phyloP scores from a whole-genome alignment of 108 stramenopile species.

The Nitzschia putrida region DNA sequence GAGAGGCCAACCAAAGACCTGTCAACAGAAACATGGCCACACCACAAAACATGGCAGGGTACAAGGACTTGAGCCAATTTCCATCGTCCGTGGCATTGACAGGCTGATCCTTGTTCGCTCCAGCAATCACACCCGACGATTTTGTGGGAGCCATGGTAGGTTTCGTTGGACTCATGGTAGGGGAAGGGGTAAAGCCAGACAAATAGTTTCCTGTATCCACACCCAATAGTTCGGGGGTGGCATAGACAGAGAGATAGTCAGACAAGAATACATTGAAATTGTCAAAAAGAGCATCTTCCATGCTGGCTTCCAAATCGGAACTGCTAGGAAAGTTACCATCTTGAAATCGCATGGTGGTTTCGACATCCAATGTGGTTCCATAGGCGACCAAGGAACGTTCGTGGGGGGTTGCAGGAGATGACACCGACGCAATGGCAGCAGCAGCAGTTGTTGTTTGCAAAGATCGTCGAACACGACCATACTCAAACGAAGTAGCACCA shows the following conservation, averaged over 20 bases:
- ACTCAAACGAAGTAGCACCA: background rate
- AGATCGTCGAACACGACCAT: background rate
- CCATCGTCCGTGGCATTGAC: background rate
- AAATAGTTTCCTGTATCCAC: conserved; percentile 8
- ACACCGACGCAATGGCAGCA: too few species aligned
- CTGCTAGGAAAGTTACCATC: conserved; percentile 7
- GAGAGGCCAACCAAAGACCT: conserved; percentile 3
- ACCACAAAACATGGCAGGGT: conserved; percentile 16
- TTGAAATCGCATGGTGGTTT: conserved; percentile 10
- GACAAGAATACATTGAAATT: background rate
- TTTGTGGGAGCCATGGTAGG: conserved; percentile 4
- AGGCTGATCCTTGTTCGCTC: background rate
- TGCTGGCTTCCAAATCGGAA: background rate
- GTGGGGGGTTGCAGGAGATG: background rate
- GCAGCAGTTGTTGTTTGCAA: background rate
- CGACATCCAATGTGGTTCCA: conserved; percentile 12
- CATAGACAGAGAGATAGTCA: conserved; percentile 1
- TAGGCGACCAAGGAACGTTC: background rate
- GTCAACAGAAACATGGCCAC: conserved; percentile 18
- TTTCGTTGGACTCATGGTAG: background rate
- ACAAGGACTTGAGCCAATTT: background rate
- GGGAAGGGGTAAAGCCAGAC: conserved; percentile 11
- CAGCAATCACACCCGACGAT: background rate
- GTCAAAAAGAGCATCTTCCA: conserved; percentile 8
- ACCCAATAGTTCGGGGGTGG: background rate